Evolutionary conservation across 2,329 filamentous ascomycete species (phyloP).

Genomic region (Xylaria arbuscula): DNA sequence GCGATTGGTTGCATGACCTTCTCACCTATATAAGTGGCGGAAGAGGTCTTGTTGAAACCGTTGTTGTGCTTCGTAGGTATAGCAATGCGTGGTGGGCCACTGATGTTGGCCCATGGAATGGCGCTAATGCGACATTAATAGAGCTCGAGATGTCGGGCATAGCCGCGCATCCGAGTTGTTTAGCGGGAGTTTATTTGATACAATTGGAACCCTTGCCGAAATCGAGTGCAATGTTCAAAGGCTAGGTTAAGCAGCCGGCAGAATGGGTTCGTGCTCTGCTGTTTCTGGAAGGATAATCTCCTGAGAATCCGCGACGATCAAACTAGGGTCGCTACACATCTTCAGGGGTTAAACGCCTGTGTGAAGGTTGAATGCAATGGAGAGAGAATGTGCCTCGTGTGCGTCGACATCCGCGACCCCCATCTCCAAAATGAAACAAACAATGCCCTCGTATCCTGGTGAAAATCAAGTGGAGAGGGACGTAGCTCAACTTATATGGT

Average conservation of each 20-base stretch:
- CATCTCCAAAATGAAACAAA: conserved; percentile 9
- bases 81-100: background rate
- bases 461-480: background rate
- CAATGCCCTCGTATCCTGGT: background rate
- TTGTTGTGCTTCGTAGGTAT: background rate
- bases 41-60: background rate
- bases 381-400: background rate
- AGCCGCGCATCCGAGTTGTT: background rate
- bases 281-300: background rate
- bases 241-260: background rate
- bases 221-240: background rate
- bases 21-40: background rate
- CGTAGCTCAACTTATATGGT: too few relatives aligned
- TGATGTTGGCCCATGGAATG: background rate
- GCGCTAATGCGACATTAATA: background rate
- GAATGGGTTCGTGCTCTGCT: background rate
- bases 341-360: conserved; percentile 1
- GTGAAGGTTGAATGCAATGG: background rate
- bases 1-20: background rate
- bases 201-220: background rate
- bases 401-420: background rate
- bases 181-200: conserved; percentile 9
- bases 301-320: conserved; percentile 1
- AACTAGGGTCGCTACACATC: conserved; percentile 8
- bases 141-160: conserved; percentile 5